phyloP scores from a whole-genome alignment of 768 basidiomycete genomes.

The Brasilioporus rufonigricans region DNA sequence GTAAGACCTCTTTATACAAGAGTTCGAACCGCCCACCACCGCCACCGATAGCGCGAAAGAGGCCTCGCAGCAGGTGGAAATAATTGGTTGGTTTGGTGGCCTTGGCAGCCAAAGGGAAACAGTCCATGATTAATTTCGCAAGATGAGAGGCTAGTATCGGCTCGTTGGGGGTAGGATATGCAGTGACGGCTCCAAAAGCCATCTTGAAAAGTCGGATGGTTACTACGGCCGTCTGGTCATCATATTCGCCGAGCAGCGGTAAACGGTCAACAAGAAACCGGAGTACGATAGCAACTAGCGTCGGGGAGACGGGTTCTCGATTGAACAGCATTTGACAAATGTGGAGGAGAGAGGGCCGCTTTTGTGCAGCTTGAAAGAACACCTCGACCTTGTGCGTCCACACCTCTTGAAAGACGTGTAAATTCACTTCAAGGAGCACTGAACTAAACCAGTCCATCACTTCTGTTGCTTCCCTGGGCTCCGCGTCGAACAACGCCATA shows the following conservation, averaged over 20 bases:
- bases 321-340: conserved; percentile 82
- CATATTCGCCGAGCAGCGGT: conserved; percentile 79
- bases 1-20: conserved; percentile 93
- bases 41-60: conserved; percentile 92
- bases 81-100: conserved; percentile 90
- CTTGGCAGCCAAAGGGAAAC: conserved; percentile 91
- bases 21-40: conserved; percentile 92
- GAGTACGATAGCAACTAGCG: conserved; percentile 86
- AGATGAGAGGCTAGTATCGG: conserved; percentile 91
- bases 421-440: conserved; percentile 77
- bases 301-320: conserved; percentile 73
- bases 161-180: conserved; percentile 76
- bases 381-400: conserved; percentile 93
- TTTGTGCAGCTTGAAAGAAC: conserved; percentile 78
- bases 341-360: conserved; percentile 75
- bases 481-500: conserved; percentile 78
- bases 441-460: conserved; percentile 78
- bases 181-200: conserved; percentile 84
- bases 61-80: conserved; percentile 84
- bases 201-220: conserved; percentile 94
- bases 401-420: conserved; percentile 93
- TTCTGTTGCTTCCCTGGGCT: conserved; percentile 69
- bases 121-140: conserved; percentile 92
- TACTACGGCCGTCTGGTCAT: conserved; percentile 76
- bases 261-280: conserved; percentile 82